Base-by-base conservation (phyloP, 2,329 filamentous ascomycete species). In the Endothia cerciana region DNA sequence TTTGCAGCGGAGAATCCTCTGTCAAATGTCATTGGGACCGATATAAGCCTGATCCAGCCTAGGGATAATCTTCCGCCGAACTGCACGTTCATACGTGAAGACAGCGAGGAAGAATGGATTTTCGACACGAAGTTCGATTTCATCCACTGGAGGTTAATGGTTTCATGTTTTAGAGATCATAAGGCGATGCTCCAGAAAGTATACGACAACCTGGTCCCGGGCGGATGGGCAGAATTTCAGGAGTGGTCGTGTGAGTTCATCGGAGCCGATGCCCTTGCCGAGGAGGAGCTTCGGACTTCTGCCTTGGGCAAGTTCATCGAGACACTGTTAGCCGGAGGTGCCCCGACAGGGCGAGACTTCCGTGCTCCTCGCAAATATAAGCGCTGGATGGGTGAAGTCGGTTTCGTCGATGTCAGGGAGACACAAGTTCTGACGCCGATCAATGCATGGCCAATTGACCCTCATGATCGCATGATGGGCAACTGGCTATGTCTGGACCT, bases 371-470 rank as follows among this genome's bases (percentile, higher is more conserved):
- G 68, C 60, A 71, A 70, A 55, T 71, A 73, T 38, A 73, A 71
- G 28, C 64, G 65, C 38, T 70, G 72, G 65, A 69, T 76, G 70
- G 65, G 65, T 30, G 65, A 73, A 38, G 69, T 70, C n/a, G 74
- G 74, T 4, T 75, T 75, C 30, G 68, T 72, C 45, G 71, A 74
- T 51, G 69, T 75, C 4, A 65, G 67, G 22, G 72, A 75, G 60
- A 53, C 11, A 17, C 60, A 62, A 28, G 36, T 62, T 11, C 36
- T 62, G 22, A 41, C 60, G 28, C 43, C 60, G 13, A 40, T 62
- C 30, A 62, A 62, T 30, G n/a, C 45, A 2, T 62, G 60, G 60
- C 60, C 60, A 19, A 28, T 62, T 11, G 60, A 62, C 36, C 60
- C 60, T 19, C 45, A 53, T 15, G 60, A 62, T 19, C 47, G 60